These are phyloP conservation scores for Hypericum androsaemum DNA, from an alignment of 345 rosid species.

Conservation along the genomic window DNA sequence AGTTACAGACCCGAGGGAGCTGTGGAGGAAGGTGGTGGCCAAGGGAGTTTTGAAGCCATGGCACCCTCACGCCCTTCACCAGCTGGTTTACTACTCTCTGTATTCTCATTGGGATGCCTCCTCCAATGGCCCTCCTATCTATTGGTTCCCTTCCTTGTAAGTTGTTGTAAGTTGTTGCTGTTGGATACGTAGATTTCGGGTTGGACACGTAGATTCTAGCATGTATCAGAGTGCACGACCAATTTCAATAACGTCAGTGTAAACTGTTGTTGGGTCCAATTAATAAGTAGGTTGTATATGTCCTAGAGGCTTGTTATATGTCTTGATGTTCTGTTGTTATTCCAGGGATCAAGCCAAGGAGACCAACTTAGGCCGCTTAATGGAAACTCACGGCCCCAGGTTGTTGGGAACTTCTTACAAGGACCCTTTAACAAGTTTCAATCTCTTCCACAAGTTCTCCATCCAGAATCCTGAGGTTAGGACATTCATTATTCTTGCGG, in stretches of 20 bases:
- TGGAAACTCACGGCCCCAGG: conserved; percentile 60
- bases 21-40: conserved; percentile 50
- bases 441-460: conserved; percentile 46
- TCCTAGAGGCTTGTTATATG: not conserved
- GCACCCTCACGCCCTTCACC: conserved; percentile 64
- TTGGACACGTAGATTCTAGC: too few species aligned
- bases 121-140: conserved; percentile 60
- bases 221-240: too few species aligned
- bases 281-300: too few species aligned
- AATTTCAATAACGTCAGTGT: too few species aligned
- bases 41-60: conserved; percentile 47
- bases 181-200: too few species aligned
- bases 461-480: conserved; percentile 59
- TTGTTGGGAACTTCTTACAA: conserved; percentile 60
- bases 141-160: conserved; percentile 84
- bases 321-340: not conserved
- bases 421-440: conserved; percentile 63
- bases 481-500: not conserved
- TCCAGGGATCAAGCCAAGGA: conserved; percentile 39
- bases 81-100: conserved; percentile 55
- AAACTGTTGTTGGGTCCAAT: too few species aligned
- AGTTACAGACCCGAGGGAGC: conserved; percentile 35
- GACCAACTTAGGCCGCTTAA: conserved; percentile 58
- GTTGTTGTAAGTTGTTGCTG: not conserved
- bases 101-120: conserved; percentile 64